These are phyloP conservation scores for Xylariaceae sp. DNA, from an alignment of 2,329 filamentous ascomycete genomes.

Conservation along the genomic window DNA sequence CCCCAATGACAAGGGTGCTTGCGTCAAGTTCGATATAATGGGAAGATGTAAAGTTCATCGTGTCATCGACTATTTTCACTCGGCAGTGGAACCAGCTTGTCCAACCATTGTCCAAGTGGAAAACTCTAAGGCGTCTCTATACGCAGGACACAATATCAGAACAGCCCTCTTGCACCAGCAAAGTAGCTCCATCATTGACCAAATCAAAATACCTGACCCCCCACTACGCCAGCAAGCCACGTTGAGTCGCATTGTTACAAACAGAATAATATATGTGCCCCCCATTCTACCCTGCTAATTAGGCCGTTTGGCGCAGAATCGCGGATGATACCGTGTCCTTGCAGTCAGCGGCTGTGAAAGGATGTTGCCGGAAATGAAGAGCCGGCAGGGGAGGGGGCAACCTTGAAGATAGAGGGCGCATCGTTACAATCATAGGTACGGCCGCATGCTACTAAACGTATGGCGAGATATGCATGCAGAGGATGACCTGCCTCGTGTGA, in stretches of 20 bases:
- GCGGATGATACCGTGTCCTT: conserved; percentile 17
- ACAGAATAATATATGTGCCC: neutral
- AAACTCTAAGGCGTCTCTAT: conserved; percentile 1
- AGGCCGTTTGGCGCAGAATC: neutral
- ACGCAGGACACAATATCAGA: neutral
- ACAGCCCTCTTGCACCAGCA: neutral
- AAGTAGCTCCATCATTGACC: neutral
- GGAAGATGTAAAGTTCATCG: conserved; percentile 3
- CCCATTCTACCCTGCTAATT: neutral
- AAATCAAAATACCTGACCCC: conserved; percentile 11
- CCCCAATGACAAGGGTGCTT: neutral
- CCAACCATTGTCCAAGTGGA: neutral
- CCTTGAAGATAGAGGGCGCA: neutral
- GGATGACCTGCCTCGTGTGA: too few species aligned
- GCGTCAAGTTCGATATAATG: conserved; percentile 6
- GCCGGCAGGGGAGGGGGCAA: neutral
- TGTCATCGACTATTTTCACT: neutral
- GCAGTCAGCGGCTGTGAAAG: neutral
- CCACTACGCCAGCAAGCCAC: neutral
- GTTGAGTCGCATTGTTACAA: neutral
- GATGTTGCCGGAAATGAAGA: conserved; percentile 9
- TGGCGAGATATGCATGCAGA: too few species aligned
- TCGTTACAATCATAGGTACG: conserved; percentile 5
- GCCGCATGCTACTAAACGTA: too few species aligned
- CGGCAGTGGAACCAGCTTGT: neutral